Conservation (phyloP, 176 grass and related monocot genomes). For the Miscanthus lutarioriparius region DNA sequence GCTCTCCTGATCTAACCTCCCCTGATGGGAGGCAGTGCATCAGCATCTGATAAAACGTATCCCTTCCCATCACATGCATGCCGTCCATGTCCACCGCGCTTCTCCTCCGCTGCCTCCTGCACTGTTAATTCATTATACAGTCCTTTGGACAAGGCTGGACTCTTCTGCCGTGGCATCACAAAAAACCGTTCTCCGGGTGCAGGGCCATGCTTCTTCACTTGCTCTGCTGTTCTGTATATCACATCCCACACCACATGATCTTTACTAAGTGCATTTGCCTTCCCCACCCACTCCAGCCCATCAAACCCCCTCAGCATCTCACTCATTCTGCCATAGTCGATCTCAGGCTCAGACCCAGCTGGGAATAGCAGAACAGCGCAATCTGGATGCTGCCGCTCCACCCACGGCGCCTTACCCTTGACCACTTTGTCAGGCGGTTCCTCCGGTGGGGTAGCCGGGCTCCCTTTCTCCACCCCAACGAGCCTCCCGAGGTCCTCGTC, state of each 20-base stretch:
- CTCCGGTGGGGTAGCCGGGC: slow-evolving; percentile 26
- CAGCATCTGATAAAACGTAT: slow-evolving; percentile 82
- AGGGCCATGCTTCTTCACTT: slow-evolving; percentile 65
- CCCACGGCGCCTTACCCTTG: slow-evolving; percentile 53
- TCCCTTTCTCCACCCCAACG: slow-evolving; percentile 47
- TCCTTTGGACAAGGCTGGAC: slow-evolving; percentile 36
- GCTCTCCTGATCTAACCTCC: slow-evolving; percentile 39
- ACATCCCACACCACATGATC: slow-evolving; percentile 91
- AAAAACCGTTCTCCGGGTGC: slow-evolving; percentile 39
- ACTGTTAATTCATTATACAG: slow-evolving; percentile 63
- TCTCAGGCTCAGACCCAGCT: slow-evolving; percentile 35
- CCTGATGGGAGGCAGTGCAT: slow-evolving; percentile 86
- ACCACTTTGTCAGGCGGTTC: slow-evolving; percentile 29
- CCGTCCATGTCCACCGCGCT: slow-evolving; percentile 88
- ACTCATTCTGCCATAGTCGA: slow-evolving; percentile 62
- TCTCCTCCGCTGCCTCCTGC: slow-evolving; percentile 58
- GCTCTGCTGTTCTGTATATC: slow-evolving; percentile 74
- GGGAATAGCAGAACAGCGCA: slow-evolving; percentile 78
- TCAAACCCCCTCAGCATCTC: slow-evolving; percentile 38
- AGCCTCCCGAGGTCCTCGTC: slow-evolving; percentile 65
- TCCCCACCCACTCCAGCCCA: slow-evolving; percentile 55
- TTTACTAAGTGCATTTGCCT: slow-evolving; percentile 69
- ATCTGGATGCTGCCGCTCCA: slow-evolving; percentile 75
- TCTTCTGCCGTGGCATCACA: slow-evolving; percentile 50
- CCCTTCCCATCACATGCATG: slow-evolving; percentile 59